These are phyloP conservation scores for Collariella sp. DNA, from an alignment of 495 filamentous ascomycete species.

Conservation along the genomic window DNA sequence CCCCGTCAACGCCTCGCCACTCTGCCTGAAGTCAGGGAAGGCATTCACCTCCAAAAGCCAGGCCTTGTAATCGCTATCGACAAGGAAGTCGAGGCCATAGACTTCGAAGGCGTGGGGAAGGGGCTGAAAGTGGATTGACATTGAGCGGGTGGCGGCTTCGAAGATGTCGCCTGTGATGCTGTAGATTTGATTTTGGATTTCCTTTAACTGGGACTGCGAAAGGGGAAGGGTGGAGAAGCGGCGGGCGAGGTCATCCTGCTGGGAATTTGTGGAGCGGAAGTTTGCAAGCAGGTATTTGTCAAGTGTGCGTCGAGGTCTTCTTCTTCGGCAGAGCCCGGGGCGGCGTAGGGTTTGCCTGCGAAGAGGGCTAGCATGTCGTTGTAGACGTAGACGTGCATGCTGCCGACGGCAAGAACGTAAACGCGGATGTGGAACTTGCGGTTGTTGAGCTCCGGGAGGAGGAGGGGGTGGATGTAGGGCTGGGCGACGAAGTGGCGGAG, in stretches of 20 bases:
- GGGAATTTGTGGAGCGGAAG: constrained; percentile 7
- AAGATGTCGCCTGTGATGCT: constrained; percentile 64
- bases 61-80: constrained; percentile 53
- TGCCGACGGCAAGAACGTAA: constrained; percentile 75
- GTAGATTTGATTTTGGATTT: constrained; percentile 65
- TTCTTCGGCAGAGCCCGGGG: constrained; percentile 39
- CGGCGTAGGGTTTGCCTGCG: constrained; percentile 56
- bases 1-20: constrained; percentile 59
- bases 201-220: constrained; percentile 18
- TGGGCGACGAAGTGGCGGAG: constrained; percentile 94
- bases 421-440: constrained; percentile 92
- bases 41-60: constrained; percentile 93
- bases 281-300: constrained; percentile 96
- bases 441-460: constrained; percentile 52
- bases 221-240: constrained; percentile 61
- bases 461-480: constrained; percentile 85
- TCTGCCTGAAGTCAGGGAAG: constrained; percentile 91
- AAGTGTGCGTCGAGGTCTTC: constrained; percentile 64
- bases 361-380: constrained; percentile 87
- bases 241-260: constrained; percentile 40
- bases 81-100: constrained; percentile 84
- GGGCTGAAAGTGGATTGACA: constrained; percentile 87
- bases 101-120: constrained; percentile 83
- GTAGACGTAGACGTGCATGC: constrained; percentile 78
- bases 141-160: constrained; percentile 69